Evolutionary conservation across 495 filamentous ascomycete genomes (phyloP), one percentile per base, ranked within the genome.

Genomic region (Lindgomyces ingoldianus): DNA sequence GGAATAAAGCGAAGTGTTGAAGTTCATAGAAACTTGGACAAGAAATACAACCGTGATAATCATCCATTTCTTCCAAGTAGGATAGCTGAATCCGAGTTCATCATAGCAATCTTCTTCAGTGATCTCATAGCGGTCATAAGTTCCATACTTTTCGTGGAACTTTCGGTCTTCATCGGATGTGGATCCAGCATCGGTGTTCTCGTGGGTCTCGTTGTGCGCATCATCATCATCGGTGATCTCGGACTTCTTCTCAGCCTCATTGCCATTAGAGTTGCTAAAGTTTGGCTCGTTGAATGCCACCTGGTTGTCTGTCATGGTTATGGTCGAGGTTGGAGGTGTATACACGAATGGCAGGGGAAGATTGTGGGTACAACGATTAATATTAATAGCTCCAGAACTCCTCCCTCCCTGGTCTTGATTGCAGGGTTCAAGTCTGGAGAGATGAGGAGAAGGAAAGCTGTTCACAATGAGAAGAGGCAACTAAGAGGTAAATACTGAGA

Each of bases 11-110:
- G 83, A 85, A 10, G 86, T 87, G 78, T 91, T 91, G 80, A 91
- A 89, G 78, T 93, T 93, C 89, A 93, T 93, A 3, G 89, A 91
- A 51, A 87, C 84, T 67, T 91, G 89, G 6, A 93, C 87, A 42
- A 82, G 71, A 76, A 91, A 91, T 72, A 93, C 87, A 62, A 91
- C 81, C 25, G 79, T 81, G 42, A 91, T 80, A 68, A 91, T 88
- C 51, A 71, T 81, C 89, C 89, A 93, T 74, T 91, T 91, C 79
- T 87, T 91, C 77, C 80, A 81, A n/a, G 59, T 62, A 0, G 87
- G 77, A 64, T 84, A 92, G 46, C 73, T 76, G 71, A 82, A 91
- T 36, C 87, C 89, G 0, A 91, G 81, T 54, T 86, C 80, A 18
- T 85, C 82, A 70, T 84, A 86, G 72, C 61, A 73, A 52, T 69